Conservation (phyloP, 805 yeast genomes). For the Yamadazyma takamatsuzukensis region DNA sequence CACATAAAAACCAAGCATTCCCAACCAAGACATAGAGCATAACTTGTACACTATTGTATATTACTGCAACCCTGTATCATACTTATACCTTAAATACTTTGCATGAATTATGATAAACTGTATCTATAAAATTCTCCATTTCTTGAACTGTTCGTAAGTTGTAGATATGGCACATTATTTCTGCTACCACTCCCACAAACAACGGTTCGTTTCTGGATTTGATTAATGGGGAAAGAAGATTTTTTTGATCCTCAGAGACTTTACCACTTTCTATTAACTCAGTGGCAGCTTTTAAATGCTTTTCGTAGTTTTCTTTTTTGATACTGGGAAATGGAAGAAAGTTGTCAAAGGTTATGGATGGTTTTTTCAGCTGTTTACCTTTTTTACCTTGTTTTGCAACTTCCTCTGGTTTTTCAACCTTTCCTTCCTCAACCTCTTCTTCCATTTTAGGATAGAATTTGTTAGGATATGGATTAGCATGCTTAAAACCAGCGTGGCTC, state of each 20-base stretch:
- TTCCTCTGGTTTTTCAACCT: slow-evolving; percentile 8
- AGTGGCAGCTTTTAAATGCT: slow-evolving; percentile 21
- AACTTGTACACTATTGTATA: slow-evolving; percentile 5
- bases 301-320: slow-evolving; percentile 58
- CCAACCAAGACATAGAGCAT: slow-evolving; percentile 3
- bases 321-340: slow-evolving; percentile 59
- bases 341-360: slow-evolving; percentile 38
- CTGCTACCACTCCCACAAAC: slow-evolving; percentile 74
- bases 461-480: slow-evolving; percentile 54
- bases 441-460: slow-evolving; percentile 45
- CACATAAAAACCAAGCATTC: too few relatives aligned
- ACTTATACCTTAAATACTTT: slow-evolving; percentile 20
- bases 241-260: not conserved
- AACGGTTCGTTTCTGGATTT: slow-evolving; percentile 94
- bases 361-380: slow-evolving; percentile 15
- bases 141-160: slow-evolving; percentile 25
- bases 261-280: slow-evolving; percentile 1
- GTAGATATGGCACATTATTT: slow-evolving; percentile 31
- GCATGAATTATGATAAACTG: slow-evolving; percentile 33
- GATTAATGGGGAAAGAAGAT: slow-evolving; percentile 47
- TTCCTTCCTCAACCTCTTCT: not conserved
- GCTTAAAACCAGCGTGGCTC: slow-evolving; percentile 70
- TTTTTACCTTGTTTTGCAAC: slow-evolving; percentile 1
- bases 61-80: slow-evolving; percentile 8
- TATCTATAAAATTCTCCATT: slow-evolving; percentile 30